These are phyloP conservation scores for Litsea cubeba DNA, from an alignment of 164 flowering plant genomes.

Conservation along the genomic window DNA sequence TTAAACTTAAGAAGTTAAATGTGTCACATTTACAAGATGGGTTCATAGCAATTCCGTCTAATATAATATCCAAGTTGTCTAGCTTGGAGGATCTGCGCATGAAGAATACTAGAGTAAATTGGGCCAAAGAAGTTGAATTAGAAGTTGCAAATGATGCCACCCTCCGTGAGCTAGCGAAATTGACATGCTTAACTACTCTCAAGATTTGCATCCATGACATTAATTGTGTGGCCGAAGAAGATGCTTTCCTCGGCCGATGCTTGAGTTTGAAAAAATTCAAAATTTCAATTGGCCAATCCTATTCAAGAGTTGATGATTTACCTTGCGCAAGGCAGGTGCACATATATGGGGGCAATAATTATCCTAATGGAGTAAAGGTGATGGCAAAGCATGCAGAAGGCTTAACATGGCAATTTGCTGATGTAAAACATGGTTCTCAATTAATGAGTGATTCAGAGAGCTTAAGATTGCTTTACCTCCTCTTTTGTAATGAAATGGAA, in stretches of 20 bases:
- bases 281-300: neutral
- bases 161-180: neutral
- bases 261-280: neutral
- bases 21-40: neutral
- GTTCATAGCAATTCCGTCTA: neutral
- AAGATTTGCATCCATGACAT: neutral
- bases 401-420: neutral
- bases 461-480: neutral
- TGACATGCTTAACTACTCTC: neutral
- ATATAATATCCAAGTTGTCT: neutral
- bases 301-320: too few relatives aligned
- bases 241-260: neutral
- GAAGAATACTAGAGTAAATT: neutral
- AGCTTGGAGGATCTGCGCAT: neutral
- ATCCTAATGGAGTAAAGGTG: neutral
- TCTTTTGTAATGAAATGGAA: neutral
- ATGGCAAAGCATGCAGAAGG: neutral
- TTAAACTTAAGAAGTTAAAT: neutral
- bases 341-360: neutral
- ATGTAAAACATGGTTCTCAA: neutral
- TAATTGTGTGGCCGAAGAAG: neutral
- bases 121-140: neutral
- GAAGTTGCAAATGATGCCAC: neutral
- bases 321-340: neutral
- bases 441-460: neutral